Evolutionary conservation across 208 protist genomes (phyloP).

Genomic region (Crithidia fasciculata): DNA sequence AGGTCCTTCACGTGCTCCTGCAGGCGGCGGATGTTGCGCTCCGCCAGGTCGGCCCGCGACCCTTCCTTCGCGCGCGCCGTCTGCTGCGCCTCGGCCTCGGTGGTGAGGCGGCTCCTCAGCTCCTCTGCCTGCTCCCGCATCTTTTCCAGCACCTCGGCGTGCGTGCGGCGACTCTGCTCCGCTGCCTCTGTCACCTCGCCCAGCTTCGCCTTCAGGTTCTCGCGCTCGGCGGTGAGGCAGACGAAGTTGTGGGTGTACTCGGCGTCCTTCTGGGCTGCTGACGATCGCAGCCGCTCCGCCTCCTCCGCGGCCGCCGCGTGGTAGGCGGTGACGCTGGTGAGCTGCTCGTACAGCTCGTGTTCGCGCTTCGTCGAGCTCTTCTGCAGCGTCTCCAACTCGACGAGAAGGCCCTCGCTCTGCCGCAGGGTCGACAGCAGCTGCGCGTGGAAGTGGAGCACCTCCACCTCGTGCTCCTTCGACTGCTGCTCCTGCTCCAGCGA

Average conservation of each 20-base stretch:
- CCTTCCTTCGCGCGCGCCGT: slow-evolving; percentile 32
- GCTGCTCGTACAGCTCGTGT: slow-evolving; percentile 77
- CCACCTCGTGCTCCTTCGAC: slow-evolving; percentile 32
- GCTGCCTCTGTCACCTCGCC: slow-evolving; percentile 51
- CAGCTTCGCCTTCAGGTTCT: slow-evolving; percentile 65
- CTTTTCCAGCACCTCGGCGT: slow-evolving; percentile 43
- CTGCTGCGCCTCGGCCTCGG: slow-evolving; percentile 38
- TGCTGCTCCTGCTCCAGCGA: slow-evolving; percentile 40
- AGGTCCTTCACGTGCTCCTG: slow-evolving; percentile 50
- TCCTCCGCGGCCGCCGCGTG: slow-evolving; percentile 67
- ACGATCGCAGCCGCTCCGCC: slow-evolving; percentile 42
- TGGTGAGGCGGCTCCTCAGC: slow-evolving; percentile 37
- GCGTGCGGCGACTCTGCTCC: slow-evolving; percentile 37
- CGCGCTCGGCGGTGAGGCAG: slow-evolving; percentile 79
- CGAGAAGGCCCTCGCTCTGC: slow-evolving; percentile 26
- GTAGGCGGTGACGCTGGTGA: slow-evolving; percentile 78
- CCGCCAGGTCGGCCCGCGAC: slow-evolving; percentile 58
- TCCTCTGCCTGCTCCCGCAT: slow-evolving; percentile 52
- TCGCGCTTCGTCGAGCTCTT: slow-evolving; percentile 32
- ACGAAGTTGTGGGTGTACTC: slow-evolving; percentile 81
- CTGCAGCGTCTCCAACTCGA: slow-evolving; percentile 40
- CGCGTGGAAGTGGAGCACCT: slow-evolving; percentile 28
- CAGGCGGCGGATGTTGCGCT: slow-evolving; percentile 53
- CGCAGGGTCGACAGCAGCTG: slow-evolving; percentile 29
- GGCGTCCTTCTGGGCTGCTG: slow-evolving; percentile 62